Base-by-base conservation (phyloP, 2,329 filamentous ascomycete genomes). In the Keithomyces neogunnii region DNA sequence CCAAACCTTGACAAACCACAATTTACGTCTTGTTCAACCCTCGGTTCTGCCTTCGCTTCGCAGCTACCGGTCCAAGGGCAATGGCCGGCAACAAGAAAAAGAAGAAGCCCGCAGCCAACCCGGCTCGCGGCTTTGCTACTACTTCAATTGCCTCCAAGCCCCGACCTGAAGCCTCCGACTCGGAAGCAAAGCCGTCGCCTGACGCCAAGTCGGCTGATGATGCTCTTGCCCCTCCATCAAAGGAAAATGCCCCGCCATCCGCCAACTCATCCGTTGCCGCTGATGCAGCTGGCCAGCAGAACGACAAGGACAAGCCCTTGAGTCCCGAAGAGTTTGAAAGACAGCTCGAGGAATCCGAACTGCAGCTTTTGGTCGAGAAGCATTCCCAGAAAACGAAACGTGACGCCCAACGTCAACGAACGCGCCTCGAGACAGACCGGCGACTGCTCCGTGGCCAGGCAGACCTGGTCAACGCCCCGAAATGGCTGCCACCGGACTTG, bases 61-160 rank as follows among this genome's bases (percentile, higher is more conserved):
- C 26, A 2, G 38, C 45, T 5, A 29, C 39, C n/a, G 26, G 40
- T 44, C 13, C 31, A 36, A 19, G 35, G 57, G 62, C 56, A 58
- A 92, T 92, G 88, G 85, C 86, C 52, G 76, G 74, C 43, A 70
- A 73, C 53, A 84, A 89, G 70, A 96, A 95, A 73, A 96, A 96
- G 74, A 95, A 89, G 76, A 97, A 96, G 79, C 78, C 87, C 51
- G 81, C 82, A 30, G 81, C 85, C 33, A 97, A 96, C 69, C 89
- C 91, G 53, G 89, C 90, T 39, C 80, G 93, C 67, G 93, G 91
- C 19, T 95, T 96, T 71, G 89, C 92, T 57, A 99, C 93, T 4
- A 95, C 89, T 10, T 97, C 92, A 1, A 80, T 95, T 53, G 89
- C 90, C 43, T 95, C 89, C 29, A 95, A 91, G 60, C 77, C 83